Conservation (phyloP, 1,284 basidiomycete species). For the Exobasidium rhododendri region DNA sequence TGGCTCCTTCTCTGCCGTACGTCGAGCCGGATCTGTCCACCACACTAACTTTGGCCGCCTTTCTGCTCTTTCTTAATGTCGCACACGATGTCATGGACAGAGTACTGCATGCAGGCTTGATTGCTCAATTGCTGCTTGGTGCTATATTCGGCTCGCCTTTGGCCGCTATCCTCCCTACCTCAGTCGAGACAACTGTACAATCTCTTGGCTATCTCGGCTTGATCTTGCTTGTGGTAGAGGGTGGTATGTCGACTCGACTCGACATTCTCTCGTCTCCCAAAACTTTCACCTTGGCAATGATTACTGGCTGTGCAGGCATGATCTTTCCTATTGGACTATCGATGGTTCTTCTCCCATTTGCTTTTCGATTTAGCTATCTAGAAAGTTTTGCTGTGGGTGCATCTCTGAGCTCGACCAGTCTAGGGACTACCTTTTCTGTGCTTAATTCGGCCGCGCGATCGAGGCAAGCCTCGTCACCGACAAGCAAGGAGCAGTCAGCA, state of each 20-base stretch:
- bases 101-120: not conserved
- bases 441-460: constrained; percentile 34
- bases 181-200: constrained; percentile 59
- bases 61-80: constrained; percentile 1
- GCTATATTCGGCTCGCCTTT: constrained; percentile 60
- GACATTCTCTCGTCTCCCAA: constrained; percentile 34
- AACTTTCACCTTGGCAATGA: constrained; percentile 57
- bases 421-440: constrained; percentile 63
- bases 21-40: not conserved
- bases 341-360: constrained; percentile 54
- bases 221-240: constrained; percentile 62
- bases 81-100: not conserved
- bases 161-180: constrained; percentile 56
- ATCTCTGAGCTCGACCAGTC: constrained; percentile 61
- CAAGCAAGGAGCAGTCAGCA: not conserved
- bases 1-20: not conserved
- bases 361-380: constrained; percentile 54
- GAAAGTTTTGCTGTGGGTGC: constrained; percentile 62
- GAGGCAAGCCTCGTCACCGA: not conserved
- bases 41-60: not conserved
- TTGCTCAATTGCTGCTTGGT: constrained; percentile 56
- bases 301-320: constrained; percentile 60
- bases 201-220: constrained; percentile 61
- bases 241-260: constrained; percentile 43
- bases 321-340: constrained; percentile 59